phyloP scores from a whole-genome alignment of 352 stramenopile species.

The Pythium aristosporum region DNA sequence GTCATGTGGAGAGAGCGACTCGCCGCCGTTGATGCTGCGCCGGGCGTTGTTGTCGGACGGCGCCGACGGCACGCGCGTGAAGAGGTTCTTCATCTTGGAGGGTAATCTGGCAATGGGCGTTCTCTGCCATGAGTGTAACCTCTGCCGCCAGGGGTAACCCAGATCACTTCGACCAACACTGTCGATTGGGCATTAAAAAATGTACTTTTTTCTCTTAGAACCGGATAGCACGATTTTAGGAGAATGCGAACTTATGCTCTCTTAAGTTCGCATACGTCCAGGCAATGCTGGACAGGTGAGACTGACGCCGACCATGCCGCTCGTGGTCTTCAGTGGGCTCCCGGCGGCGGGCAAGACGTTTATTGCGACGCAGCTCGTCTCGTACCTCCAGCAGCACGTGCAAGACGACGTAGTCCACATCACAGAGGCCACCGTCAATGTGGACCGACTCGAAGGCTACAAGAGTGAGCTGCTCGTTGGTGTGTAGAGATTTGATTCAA shows the following conservation, averaged over 20 bases:
- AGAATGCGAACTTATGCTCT: not conserved
- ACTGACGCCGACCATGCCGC: constrained; percentile 45
- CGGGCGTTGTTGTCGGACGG: constrained; percentile 5
- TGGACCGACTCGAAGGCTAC: constrained; percentile 59
- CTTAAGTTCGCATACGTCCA: constrained; percentile 17
- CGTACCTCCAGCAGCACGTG: constrained; percentile 40
- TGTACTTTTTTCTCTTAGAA: not conserved
- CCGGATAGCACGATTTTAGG: not conserved
- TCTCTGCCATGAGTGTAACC: not conserved
- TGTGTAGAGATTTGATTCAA: not conserved
- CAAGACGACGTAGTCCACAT: constrained; percentile 56
- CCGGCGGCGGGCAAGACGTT: constrained; percentile 68
- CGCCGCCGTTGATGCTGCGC: constrained; percentile 20
- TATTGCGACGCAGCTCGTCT: constrained; percentile 47
- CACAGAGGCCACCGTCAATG: constrained; percentile 58
- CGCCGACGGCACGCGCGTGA: constrained; percentile 25
- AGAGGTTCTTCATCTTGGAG: constrained; percentile 34
- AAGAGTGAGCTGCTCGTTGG: constrained; percentile 32
- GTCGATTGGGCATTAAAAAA: not conserved
- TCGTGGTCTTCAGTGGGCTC: constrained; percentile 73
- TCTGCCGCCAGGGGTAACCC: not conserved
- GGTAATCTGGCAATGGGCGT: not conserved
- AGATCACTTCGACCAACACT: not conserved
- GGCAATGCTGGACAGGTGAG: not conserved
- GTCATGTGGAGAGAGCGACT: constrained; percentile 9